phyloP scores from a whole-genome alignment of 306 rosid genomes.

The Lathyrus sativus region DNA sequence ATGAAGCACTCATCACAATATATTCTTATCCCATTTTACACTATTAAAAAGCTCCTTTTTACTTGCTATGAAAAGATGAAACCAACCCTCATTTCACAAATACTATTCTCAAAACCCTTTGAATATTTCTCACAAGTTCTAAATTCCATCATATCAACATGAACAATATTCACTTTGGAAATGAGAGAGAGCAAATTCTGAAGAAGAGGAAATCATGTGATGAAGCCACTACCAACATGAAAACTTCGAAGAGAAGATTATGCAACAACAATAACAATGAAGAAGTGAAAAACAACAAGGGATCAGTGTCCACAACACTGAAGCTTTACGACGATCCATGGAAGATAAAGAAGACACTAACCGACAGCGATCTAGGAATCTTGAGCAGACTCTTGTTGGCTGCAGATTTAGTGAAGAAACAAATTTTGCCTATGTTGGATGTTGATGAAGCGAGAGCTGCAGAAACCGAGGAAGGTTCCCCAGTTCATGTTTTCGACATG shows the following conservation, averaged over 20 bases:
- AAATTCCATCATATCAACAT: background rate
- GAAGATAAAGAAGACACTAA: slow-evolving; percentile 46
- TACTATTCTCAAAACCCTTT: background rate
- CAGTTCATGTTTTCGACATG: slow-evolving; percentile 37
- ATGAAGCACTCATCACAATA: slow-evolving; percentile 15
- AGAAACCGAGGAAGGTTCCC: slow-evolving; percentile 33
- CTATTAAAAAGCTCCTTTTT: background rate
- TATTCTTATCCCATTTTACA: slow-evolving; percentile 27
- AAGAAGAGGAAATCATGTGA: slow-evolving; percentile 36
- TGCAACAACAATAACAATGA: slow-evolving; percentile 22
- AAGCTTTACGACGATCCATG: slow-evolving; percentile 42
- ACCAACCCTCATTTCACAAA: background rate
- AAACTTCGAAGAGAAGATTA: slow-evolving; percentile 30
- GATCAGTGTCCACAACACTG: slow-evolving; percentile 27
- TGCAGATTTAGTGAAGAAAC: slow-evolving; percentile 34
- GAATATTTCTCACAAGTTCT: background rate
- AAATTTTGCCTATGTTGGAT: slow-evolving; percentile 40
- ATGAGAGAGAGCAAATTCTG: slow-evolving; percentile 20
- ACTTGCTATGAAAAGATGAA: slow-evolving; percentile 11
- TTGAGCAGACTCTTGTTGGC: slow-evolving; percentile 42
- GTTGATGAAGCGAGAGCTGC: slow-evolving; percentile 21
- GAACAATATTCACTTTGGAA: slow-evolving; percentile 14
- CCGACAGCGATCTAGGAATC: slow-evolving; percentile 45
- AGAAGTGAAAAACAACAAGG: background rate
- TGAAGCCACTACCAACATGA: background rate